Conservation (phyloP, 352 stramenopile species). For the Pythium folliculosum region DNA sequence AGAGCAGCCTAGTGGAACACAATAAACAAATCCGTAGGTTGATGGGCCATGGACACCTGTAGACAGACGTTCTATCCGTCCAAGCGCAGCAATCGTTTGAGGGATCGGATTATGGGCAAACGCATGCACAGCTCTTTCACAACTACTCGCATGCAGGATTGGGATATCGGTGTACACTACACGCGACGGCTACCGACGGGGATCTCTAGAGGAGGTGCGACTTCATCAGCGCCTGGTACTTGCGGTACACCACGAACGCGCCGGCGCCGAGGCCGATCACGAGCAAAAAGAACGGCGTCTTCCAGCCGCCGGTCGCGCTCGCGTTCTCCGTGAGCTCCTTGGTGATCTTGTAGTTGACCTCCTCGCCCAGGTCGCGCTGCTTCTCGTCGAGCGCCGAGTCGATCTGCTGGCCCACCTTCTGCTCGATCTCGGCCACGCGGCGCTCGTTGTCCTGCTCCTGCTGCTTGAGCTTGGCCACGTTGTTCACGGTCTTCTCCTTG, state of each 20-base stretch:
- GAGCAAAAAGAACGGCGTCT: conserved; percentile 77
- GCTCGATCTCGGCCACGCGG: conserved; percentile 69
- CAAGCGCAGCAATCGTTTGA: too few relatives aligned
- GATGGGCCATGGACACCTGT: too few relatives aligned
- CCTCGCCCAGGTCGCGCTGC: conserved; percentile 51
- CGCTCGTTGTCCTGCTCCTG: conserved; percentile 80
- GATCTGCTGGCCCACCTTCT: conserved; percentile 61
- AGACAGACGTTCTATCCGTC: too few relatives aligned
- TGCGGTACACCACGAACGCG: conserved; percentile 68
- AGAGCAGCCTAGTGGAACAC: too few relatives aligned
- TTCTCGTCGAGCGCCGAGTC: conserved; percentile 63
- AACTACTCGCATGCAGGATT: too few relatives aligned
- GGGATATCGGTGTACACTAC: too few relatives aligned
- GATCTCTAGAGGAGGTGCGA: conserved; percentile 76
- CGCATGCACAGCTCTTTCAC: too few relatives aligned
- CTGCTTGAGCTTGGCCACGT: conserved; percentile 69
- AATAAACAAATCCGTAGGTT: too few relatives aligned
- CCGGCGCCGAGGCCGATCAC: conserved; percentile 54
- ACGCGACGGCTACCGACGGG: too few relatives aligned
- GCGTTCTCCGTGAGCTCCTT: conserved; percentile 78
- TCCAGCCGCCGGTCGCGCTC: conserved; percentile 63
- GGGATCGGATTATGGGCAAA: too few relatives aligned
- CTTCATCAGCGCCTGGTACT: conserved; percentile 88
- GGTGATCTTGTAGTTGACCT: conserved; percentile 78
- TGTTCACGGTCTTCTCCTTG: conserved; percentile 88